These are phyloP conservation scores for Flaveria brownii DNA, from an alignment of 129 eudicot genomes.

Conservation along the genomic window DNA sequence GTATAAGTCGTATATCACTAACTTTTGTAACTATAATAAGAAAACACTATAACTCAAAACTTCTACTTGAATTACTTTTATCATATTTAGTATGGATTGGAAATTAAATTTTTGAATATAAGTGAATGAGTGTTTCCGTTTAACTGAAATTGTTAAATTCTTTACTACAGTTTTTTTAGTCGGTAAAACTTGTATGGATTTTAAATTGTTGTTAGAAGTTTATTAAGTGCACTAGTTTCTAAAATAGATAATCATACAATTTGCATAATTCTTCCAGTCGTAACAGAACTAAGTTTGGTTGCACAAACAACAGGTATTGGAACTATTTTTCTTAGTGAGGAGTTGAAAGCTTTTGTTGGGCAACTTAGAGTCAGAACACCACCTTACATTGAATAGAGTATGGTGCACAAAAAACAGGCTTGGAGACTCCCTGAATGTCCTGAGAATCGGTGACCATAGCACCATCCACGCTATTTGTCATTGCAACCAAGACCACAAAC, in stretches of 20 bases:
- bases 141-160: too few relatives aligned
- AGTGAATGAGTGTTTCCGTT: too few relatives aligned
- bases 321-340: slow-evolving; percentile 8
- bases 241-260: not conserved
- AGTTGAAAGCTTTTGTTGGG: not conserved
- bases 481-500: slow-evolving; percentile 9
- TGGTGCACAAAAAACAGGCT: slow-evolving; percentile 26
- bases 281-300: not conserved
- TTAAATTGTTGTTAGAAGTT: not conserved
- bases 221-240: not conserved
- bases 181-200: too few relatives aligned
- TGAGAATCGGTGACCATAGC: slow-evolving; percentile 27
- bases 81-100: too few relatives aligned
- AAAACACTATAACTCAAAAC: too few relatives aligned
- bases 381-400: slow-evolving; percentile 28
- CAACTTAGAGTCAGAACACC: not conserved
- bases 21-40: too few relatives aligned
- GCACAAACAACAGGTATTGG: not conserved
- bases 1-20: too few relatives aligned
- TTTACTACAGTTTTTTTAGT: too few relatives aligned
- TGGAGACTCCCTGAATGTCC: slow-evolving; percentile 22
- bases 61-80: too few relatives aligned
- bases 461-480: slow-evolving; percentile 23
- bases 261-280: not conserved
- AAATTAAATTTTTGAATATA: too few relatives aligned